phyloP scores from a whole-genome alignment of 371 early-diverging fungal genomes.

The Entomophthora muscae region DNA sequence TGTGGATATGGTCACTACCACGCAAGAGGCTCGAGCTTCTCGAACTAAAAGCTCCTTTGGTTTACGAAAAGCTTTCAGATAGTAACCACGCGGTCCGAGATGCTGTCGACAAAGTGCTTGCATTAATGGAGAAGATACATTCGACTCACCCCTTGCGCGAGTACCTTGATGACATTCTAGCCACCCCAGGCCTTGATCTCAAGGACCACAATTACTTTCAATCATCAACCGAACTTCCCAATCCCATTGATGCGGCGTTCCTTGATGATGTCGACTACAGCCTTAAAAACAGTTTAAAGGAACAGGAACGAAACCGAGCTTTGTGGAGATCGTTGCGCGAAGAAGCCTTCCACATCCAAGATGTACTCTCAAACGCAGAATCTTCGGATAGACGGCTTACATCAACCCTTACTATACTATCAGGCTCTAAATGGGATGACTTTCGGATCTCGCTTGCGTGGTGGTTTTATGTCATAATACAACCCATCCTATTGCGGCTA shows the following conservation, averaged over 20 bases:
- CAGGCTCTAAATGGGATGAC: neutral
- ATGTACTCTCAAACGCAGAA: slow-evolving; percentile 32
- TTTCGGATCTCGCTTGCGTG: slow-evolving; percentile 2
- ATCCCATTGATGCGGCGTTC: neutral
- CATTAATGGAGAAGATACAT: neutral
- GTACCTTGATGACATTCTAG: neutral
- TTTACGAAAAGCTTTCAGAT: slow-evolving; percentile 50
- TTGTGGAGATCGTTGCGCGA: slow-evolving; percentile 31
- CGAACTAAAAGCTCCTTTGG: slow-evolving; percentile 37
- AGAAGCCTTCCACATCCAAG: slow-evolving; percentile 41
- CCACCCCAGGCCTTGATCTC: neutral
- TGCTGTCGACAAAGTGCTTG: slow-evolving; percentile 19
- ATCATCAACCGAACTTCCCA: neutral
- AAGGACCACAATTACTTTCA: neutral
- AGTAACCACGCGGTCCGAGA: slow-evolving; percentile 37
- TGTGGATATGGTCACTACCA: slow-evolving; percentile 46
- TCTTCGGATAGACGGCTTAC: slow-evolving; percentile 16
- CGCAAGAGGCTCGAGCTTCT: slow-evolving; percentile 27
- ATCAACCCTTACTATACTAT: neutral
- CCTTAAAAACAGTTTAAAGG: neutral
- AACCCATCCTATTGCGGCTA: neutral
- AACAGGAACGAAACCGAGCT: neutral
- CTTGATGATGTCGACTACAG: slow-evolving; percentile 16
- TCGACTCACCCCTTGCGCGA: neutral
- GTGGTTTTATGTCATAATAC: neutral